phyloP scores from a whole-genome alignment of 2,329 filamentous ascomycete species.

The Penicillium sp. region DNA sequence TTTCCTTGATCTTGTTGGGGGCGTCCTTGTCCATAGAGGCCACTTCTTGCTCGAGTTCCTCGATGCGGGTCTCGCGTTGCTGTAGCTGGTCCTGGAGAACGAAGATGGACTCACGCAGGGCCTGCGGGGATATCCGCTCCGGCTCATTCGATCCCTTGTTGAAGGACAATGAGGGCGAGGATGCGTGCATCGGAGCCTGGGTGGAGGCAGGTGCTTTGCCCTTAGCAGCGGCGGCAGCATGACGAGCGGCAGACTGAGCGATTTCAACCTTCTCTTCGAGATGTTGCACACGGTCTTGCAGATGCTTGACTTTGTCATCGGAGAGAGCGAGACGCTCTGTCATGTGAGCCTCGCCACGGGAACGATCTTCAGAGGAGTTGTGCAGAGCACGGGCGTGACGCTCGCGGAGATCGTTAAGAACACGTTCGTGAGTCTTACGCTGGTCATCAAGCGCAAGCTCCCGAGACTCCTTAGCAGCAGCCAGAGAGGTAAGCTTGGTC shows the following conservation, averaged over 20 bases:
- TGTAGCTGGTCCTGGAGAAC: slow-evolving; percentile 96
- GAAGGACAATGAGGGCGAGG: slow-evolving; percentile 53
- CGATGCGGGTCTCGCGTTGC: slow-evolving; percentile 87
- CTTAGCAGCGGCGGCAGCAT: slow-evolving; percentile 77
- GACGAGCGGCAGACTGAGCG: slow-evolving; percentile 81
- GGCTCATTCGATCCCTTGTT: slow-evolving; percentile 59
- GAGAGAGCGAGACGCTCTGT: slow-evolving; percentile 80
- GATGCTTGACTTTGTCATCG: slow-evolving; percentile 80
- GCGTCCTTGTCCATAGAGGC: slow-evolving; percentile 75
- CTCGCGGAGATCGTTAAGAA: slow-evolving; percentile 73
- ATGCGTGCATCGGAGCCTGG: slow-evolving; percentile 47
- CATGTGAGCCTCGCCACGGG: slow-evolving; percentile 77
- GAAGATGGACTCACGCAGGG: slow-evolving; percentile 91
- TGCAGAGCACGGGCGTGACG: slow-evolving; percentile 75
- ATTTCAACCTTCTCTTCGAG: slow-evolving; percentile 91
- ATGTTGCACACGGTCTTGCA: slow-evolving; percentile 81
- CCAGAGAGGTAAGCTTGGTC: slow-evolving; percentile 65
- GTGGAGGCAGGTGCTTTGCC: slow-evolving; percentile 49
- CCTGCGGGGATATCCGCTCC: slow-evolving; percentile 91
- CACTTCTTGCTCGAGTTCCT: slow-evolving; percentile 77
- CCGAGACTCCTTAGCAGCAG: slow-evolving; percentile 57
- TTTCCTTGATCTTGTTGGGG: slow-evolving; percentile 81
- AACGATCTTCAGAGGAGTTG: slow-evolving; percentile 78
- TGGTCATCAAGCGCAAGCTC: slow-evolving; percentile 61
- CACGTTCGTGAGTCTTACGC: slow-evolving; percentile 70